phyloP scores from a whole-genome alignment of 192 early-diverging fungal species.

The Entophlyctis luteolus region DNA sequence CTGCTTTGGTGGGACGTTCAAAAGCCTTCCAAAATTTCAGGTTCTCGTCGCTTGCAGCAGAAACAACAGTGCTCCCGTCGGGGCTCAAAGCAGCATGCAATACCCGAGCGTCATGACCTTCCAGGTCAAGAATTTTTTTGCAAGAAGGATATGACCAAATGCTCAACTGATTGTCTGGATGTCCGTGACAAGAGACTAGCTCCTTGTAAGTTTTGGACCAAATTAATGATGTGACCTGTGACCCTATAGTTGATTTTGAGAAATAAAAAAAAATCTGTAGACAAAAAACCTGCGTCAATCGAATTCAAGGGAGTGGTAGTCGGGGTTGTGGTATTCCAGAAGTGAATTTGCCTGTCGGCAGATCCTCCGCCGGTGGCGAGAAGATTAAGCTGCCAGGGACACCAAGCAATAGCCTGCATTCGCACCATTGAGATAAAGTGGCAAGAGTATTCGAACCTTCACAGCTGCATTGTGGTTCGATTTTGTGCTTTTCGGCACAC shows the following conservation, averaged over 20 bases:
- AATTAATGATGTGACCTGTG: slow-evolving; percentile 54
- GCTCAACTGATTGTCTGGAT: slow-evolving; percentile 48
- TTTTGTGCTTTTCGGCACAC: slow-evolving; percentile 46
- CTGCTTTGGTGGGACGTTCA: slow-evolving; percentile 35
- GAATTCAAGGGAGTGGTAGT: slow-evolving; percentile 25
- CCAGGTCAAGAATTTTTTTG: slow-evolving; percentile 49
- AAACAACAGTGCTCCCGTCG: slow-evolving; percentile 53
- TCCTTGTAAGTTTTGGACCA: slow-evolving; percentile 60
- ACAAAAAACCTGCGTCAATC: no score
- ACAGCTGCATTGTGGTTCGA: slow-evolving; percentile 54
- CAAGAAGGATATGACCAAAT: slow-evolving; percentile 54
- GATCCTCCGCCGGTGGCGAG: slow-evolving; percentile 58
- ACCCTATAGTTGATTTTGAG: no score
- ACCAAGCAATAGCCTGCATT: slow-evolving; percentile 85
- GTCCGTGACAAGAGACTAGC: slow-evolving; percentile 51
- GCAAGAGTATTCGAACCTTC: slow-evolving; percentile 39
- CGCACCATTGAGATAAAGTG: not conserved
- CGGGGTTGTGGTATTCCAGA: slow-evolving; percentile 52
- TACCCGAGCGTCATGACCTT: slow-evolving; percentile 51
- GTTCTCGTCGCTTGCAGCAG: slow-evolving; percentile 47
- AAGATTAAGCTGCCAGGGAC: slow-evolving; percentile 78
- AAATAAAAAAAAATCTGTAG: no score
- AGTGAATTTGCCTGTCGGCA: slow-evolving; percentile 50
- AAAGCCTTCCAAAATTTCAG: slow-evolving; percentile 62
- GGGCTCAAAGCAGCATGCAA: slow-evolving; percentile 50